Conservation (phyloP, 441 rosid species). For the Manihot esculenta region DNA sequence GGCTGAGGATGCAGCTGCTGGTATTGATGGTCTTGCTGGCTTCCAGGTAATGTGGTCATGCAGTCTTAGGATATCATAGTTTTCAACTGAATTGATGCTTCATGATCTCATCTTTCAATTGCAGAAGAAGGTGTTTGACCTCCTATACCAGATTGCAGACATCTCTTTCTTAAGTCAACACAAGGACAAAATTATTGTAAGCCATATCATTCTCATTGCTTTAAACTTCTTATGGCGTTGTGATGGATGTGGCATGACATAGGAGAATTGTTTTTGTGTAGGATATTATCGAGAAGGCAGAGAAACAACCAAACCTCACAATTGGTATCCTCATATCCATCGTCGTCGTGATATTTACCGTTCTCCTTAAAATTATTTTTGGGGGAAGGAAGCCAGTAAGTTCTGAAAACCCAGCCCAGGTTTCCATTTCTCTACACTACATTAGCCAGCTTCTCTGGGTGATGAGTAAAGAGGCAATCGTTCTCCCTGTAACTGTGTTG, state of each 20-base stretch:
- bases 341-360: constrained; percentile 49
- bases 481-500: neutral
- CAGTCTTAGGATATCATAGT: neutral
- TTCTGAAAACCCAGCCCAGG: neutral
- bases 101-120: constrained; percentile 15
- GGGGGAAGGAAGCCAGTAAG: constrained; percentile 83
- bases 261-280: constrained; percentile 15
- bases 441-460: neutral
- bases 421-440: neutral
- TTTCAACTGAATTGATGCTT: neutral
- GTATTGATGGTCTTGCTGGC: constrained; percentile 56
- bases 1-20: constrained; percentile 60
- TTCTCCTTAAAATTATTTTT: constrained; percentile 52
- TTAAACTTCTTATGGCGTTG: neutral
- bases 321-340: constrained; percentile 65
- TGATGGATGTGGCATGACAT: neutral
- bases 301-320: constrained; percentile 81
- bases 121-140: constrained; percentile 84
- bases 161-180: constrained; percentile 67
- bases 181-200: constrained; percentile 66
- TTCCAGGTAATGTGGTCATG: constrained; percentile 51
- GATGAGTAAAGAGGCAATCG: neutral
- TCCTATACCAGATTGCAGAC: constrained; percentile 82
- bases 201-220: constrained; percentile 16
- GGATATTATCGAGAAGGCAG: constrained; percentile 89